Conservation (phyloP, 345 rosid species). For the Arabis alpina region DNA sequence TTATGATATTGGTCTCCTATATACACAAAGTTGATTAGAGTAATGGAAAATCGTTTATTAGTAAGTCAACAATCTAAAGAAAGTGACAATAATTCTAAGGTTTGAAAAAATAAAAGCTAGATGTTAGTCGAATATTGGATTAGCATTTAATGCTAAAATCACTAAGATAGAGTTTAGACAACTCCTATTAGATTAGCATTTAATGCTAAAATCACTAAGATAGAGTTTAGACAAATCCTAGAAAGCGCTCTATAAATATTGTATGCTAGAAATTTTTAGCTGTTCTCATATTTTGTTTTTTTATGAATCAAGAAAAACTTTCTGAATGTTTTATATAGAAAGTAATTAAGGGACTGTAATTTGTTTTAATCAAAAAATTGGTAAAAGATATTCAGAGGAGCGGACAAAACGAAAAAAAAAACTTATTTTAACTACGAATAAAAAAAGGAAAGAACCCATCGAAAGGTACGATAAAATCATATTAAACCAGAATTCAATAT, state of each 20-base stretch:
- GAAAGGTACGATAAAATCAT: too few relatives aligned
- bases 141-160: neutral
- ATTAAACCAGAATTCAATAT: neutral
- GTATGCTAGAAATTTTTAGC: too few relatives aligned
- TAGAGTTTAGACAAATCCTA: neutral
- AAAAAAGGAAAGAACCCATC: too few relatives aligned
- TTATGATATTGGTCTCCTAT: too few relatives aligned
- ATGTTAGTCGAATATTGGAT: neutral
- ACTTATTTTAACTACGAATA: too few relatives aligned
- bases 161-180: neutral
- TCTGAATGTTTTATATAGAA: too few relatives aligned
- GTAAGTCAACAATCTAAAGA: constrained; percentile 3
- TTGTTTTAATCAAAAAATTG: too few relatives aligned
- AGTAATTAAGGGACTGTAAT: too few relatives aligned
- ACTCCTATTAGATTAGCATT: neutral
- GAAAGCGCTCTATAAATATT: neutral
- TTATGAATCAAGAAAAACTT: too few relatives aligned
- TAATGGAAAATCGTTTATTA: constrained; percentile 4
- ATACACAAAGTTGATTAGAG: neutral
- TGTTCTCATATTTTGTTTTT: too few relatives aligned
- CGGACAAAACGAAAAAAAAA: too few relatives aligned
- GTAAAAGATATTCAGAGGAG: too few relatives aligned
- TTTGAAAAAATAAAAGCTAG: neutral
- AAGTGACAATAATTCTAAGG: neutral
- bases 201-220: neutral